Evolutionary conservation across 208 protist species (phyloP), one percentile per base, ranked within the genome.

Genomic region (Trypanosoma rangeli): DNA sequence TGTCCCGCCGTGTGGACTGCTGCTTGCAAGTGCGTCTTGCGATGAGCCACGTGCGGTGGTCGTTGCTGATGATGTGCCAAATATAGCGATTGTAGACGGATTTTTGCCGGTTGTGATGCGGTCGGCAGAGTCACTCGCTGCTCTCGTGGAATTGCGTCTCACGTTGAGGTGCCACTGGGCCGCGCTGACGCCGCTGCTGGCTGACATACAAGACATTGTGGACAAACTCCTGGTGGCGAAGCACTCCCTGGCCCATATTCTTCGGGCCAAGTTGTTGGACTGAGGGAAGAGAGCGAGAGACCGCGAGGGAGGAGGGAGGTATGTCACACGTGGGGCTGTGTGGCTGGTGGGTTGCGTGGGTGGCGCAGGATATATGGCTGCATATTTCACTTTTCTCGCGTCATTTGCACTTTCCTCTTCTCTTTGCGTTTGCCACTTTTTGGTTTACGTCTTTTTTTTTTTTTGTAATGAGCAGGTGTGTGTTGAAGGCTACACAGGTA

Each of bases 1-100:
- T 65, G 3, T 69, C 1, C 13, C 71, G 1, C 71, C 71, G 16
- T 70, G 44, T 61, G 63, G 54, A 4, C 13, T 76, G 29, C 37
- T 76, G 56, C 39, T 76, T 16, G 56, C 64, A 9, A 71, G 48
- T 33, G 48, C 64, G 37, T 53, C n/a, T 44, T 67, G 71, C 24
- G 37, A 61, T 22, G 71, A 76, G 28, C 3, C 71, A 1, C 54
- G 46, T n/a, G 42, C 42, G 29, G 22, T 75, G 5, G 31, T 13
- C 46, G 35, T 76, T 35, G 5, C 58, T 15, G 74, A 71, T 46
- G 74, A 80, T 65, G 61, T 80, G 48, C 62, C 74, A 8, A 68
- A 73, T 48, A 44, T 80, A 16, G 74, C 63, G 10, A 1, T 80
- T 18, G 50, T 80, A 18, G 64, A 80, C 48, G 63, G 68, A 15